Base-by-base conservation (phyloP, 208 protist species). In the Endotrypanum monterogeii region DNA sequence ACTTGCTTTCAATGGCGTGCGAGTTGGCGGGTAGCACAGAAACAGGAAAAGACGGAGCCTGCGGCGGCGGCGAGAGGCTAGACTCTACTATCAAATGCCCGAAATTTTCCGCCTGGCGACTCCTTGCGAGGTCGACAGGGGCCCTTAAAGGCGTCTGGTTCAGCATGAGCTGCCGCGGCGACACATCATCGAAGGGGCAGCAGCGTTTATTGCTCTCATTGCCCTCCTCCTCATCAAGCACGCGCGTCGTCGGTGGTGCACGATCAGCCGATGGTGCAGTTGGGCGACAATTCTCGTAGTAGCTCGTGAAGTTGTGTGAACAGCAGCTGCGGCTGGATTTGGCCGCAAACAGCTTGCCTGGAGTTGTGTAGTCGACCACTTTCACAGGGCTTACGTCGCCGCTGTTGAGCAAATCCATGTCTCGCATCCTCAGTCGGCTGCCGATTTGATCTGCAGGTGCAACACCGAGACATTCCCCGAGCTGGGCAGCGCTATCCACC, bases 261-360 rank as follows among this genome's bases (percentile, higher is more conserved):
- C 35, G 61, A 0, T 76, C 63, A 0, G 57, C 78, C 18, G 50
- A 71, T 18, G 37, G 16, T 0, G 37, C 60, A 28, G 23, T 39
- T 12, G 57, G 54, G 7, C 62, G 63, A 18, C 74, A 72, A 52
- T 78, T 82, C 46, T 39, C 18, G 57, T 79, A 84, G 69, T 84
- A 87, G 66, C 62, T 78, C 0, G 83, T 87, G 63, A 87, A 84
- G 76, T 82, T 84, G 76, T 84, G 79, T 46, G 79, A 67, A 0
- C 79, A 79, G 18, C 58, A 28, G 65, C 30, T 6, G 55, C 68
- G n/a, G 16, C 57, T 55, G 12, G 57, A 37, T 48, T 54, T 56
- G 61, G 46, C 55, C 0, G 73, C 62, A 3, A 51, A 54, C 18
- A 23, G n/a, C n/a, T 54, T 61, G 55, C 55, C 52, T 0, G 71